These are phyloP conservation scores for Anacardium occidentale DNA, from an alignment of 345 rosid genomes.

Conservation along the genomic window DNA sequence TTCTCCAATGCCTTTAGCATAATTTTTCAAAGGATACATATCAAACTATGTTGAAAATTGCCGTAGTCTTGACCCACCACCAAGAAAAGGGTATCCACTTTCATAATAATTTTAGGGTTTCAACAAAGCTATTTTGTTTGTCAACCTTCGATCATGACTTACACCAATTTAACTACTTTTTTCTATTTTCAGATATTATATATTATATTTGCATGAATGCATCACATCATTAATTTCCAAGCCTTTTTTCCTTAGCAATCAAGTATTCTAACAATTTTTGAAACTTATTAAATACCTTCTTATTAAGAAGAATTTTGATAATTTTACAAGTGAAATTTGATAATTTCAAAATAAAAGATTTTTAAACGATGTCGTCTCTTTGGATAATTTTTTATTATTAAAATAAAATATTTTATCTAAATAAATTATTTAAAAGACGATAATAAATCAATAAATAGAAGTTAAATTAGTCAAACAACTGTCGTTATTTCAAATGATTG, in stretches of 20 bases:
- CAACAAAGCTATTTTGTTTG: not conserved
- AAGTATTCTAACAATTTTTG: no score
- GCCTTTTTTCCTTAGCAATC: not conserved
- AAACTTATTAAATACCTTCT: no score
- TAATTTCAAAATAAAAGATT: no score
- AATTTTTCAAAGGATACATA: not conserved
- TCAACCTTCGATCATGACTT: conserved; percentile 18
- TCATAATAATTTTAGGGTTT: not conserved
- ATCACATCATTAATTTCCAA: not conserved
- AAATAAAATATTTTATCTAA: no score
- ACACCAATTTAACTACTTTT: not conserved
- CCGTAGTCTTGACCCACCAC: conserved; percentile 17
- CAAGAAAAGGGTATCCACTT: conserved; percentile 12
- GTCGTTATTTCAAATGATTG: no score
- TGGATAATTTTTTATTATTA: no score
- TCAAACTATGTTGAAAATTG: not conserved
- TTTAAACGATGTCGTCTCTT: no score
- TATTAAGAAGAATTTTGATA: no score
- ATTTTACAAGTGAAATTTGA: no score
- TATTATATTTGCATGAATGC: not conserved
- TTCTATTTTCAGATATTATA: not conserved
- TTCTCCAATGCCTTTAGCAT: not conserved
- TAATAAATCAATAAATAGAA: no score
- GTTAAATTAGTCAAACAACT: no score
- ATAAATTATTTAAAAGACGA: no score